Conservation (phyloP, 2,329 filamentous ascomycete species). For the Aspergillus quadricinctus region DNA sequence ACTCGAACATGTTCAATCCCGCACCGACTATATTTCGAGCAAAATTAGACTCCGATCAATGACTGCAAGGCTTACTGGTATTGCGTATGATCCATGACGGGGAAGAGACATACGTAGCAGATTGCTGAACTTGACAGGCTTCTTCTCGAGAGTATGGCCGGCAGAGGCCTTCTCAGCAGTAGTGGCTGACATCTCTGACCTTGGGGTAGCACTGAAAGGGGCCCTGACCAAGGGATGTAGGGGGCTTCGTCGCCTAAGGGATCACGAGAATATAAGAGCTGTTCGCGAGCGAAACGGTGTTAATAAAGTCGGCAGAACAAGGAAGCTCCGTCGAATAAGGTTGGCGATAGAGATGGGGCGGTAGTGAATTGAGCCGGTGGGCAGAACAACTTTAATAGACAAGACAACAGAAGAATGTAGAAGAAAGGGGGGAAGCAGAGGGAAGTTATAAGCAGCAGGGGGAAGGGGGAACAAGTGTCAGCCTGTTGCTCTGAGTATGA, state of each 20-base stretch:
- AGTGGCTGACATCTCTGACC: constrained; percentile 53
- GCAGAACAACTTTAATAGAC: not conserved
- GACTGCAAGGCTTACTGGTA: not conserved
- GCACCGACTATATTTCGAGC: constrained; percentile 60
- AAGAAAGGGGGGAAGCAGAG: not conserved
- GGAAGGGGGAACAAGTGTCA: constrained; percentile 15
- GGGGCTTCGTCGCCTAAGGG: constrained; percentile 73
- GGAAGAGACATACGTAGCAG: constrained; percentile 60
- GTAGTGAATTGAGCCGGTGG: not conserved
- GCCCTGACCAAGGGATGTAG: constrained; percentile 98
- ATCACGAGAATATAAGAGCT: constrained; percentile 10
- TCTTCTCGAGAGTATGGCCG: constrained; percentile 78
- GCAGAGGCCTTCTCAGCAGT: constrained; percentile 48
- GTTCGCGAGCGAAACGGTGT: constrained; percentile 1
- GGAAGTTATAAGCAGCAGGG: not conserved
- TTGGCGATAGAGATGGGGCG: not conserved
- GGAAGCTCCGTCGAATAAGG: constrained; percentile 4
- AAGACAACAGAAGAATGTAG: not conserved
- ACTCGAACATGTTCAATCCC: constrained; percentile 93
- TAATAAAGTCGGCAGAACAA: constrained; percentile 7
- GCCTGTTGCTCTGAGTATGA: constrained; percentile 9
- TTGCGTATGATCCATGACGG: not conserved
- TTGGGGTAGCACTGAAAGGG: constrained; percentile 55
- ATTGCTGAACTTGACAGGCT: constrained; percentile 99
- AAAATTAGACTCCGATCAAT: constrained; percentile 19